phyloP scores from a whole-genome alignment of 345 rosid species.

The Xanthoceras sorbifolium region DNA sequence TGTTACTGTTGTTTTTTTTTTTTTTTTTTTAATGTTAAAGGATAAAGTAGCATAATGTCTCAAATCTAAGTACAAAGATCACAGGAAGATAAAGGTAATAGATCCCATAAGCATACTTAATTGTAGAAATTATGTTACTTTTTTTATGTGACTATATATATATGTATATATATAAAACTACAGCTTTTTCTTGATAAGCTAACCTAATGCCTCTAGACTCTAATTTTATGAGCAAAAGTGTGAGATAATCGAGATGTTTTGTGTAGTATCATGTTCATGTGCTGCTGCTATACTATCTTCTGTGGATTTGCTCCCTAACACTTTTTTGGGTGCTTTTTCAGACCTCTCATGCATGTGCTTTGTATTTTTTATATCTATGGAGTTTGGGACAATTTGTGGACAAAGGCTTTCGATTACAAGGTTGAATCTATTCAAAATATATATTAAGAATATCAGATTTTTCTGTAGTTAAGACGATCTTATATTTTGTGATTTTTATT shows the following conservation, averaged over 20 bases:
- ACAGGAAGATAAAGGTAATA: neutral
- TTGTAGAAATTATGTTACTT: neutral
- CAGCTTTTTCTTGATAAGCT: neutral
- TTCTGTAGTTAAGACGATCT: too few species aligned
- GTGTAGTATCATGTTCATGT: neutral
- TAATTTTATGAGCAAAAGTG: neutral
- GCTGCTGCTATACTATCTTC: neutral
- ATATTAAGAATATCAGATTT: neutral
- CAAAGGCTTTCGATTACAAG: neutral
- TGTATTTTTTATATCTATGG: neutral
- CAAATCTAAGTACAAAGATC: conserved; percentile 1
- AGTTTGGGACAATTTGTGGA: neutral
- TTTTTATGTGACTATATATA: neutral
- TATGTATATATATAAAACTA: neutral
- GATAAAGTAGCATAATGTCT: neutral
- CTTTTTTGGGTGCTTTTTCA: conserved; percentile 9
- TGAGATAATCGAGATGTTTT: conserved; percentile 13
- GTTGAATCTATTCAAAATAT: neutral
- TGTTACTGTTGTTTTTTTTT: neutral
- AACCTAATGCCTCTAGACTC: conserved; percentile 10
- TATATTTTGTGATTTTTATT: too few species aligned
- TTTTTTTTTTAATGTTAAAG: neutral
- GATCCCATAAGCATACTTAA: conserved; percentile 1
- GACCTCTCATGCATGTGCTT: neutral
- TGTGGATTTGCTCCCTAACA: conserved; percentile 9